These are phyloP conservation scores for Fusarium vanettenii DNA, from an alignment of 2,329 filamentous ascomycete species.

Conservation along the genomic window DNA sequence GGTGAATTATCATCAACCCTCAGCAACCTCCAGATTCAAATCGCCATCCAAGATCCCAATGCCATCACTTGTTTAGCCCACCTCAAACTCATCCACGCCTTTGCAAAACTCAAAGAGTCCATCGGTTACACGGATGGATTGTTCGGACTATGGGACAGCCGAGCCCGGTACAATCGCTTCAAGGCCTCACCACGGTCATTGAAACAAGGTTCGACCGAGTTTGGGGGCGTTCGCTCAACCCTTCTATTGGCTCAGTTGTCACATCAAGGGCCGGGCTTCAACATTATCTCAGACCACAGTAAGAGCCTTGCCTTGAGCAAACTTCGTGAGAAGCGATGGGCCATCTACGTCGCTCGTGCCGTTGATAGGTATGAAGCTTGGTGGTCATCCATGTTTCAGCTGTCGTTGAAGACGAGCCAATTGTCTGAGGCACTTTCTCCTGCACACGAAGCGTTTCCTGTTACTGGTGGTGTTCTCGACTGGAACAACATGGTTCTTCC, in stretches of 20 bases:
- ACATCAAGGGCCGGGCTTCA: neutral
- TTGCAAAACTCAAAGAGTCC: conserved; percentile 69
- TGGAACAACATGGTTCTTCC: conserved; percentile 1
- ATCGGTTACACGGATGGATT: conserved; percentile 69
- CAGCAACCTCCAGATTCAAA: neutral
- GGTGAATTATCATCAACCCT: neutral
- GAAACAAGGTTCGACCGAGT: neutral
- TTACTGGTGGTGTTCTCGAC: neutral
- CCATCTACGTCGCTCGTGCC: conserved; percentile 70
- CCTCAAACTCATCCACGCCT: conserved; percentile 72
- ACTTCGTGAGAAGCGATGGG: conserved; percentile 74
- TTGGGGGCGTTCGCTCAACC: neutral
- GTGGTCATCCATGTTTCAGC: conserved; percentile 53
- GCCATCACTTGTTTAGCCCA: conserved; percentile 53
- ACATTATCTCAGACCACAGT: conserved; percentile 4
- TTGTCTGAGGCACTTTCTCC: neutral
- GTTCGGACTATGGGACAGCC: conserved; percentile 64
- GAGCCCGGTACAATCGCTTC: conserved; percentile 32
- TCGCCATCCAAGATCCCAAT: neutral
- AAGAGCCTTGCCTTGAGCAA: conserved; percentile 54
- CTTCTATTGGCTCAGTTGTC: neutral
- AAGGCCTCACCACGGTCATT: neutral
- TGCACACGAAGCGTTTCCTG: neutral
- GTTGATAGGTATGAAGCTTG: conserved; percentile 70
- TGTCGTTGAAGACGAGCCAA: neutral